These are phyloP conservation scores for Debaryomyces tyrocola DNA, from an alignment of 805 yeast genomes.

Conservation along the genomic window DNA sequence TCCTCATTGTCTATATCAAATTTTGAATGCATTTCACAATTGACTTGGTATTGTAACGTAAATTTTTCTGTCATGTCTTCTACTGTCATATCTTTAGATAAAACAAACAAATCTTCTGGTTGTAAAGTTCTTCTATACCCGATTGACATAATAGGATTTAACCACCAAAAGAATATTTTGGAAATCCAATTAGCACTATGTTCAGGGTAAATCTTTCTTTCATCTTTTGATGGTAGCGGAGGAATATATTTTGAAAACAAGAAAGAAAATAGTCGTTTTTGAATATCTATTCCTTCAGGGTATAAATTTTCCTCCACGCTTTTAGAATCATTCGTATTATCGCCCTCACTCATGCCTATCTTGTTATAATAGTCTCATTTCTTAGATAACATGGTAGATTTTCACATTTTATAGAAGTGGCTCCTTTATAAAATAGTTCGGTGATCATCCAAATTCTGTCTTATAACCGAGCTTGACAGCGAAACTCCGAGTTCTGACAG, in stretches of 20 bases:
- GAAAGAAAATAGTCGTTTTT: constrained; percentile 49
- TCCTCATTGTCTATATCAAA: constrained; percentile 13
- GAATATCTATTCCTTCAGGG: constrained; percentile 21
- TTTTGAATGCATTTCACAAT: constrained; percentile 6
- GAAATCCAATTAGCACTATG: constrained; percentile 9
- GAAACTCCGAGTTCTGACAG: too few species aligned
- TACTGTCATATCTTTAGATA: constrained; percentile 11
- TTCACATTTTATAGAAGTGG: too few species aligned
- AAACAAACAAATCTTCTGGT: constrained; percentile 14
- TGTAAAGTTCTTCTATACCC: constrained; percentile 20
- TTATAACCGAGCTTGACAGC: too few species aligned
- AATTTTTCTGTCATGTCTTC: constrained; percentile 10
- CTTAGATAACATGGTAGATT: too few species aligned
- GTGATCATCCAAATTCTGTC: too few species aligned
- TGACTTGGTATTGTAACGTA: background rate
- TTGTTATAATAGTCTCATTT: too few species aligned
- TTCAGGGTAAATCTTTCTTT: constrained; percentile 45
- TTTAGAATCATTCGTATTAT: background rate
- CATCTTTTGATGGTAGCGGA: constrained; percentile 48
- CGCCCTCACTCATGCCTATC: too few species aligned
- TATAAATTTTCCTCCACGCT: constrained; percentile 23
- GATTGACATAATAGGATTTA: constrained; percentile 14
- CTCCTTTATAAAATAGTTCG: too few species aligned
- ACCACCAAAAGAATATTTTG: constrained; percentile 19
- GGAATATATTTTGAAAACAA: constrained; percentile 47